These are phyloP conservation scores for Dendrocalamus sinicus DNA, from an alignment of 176 grass and related monocot genomes.

Conservation along the genomic window DNA sequence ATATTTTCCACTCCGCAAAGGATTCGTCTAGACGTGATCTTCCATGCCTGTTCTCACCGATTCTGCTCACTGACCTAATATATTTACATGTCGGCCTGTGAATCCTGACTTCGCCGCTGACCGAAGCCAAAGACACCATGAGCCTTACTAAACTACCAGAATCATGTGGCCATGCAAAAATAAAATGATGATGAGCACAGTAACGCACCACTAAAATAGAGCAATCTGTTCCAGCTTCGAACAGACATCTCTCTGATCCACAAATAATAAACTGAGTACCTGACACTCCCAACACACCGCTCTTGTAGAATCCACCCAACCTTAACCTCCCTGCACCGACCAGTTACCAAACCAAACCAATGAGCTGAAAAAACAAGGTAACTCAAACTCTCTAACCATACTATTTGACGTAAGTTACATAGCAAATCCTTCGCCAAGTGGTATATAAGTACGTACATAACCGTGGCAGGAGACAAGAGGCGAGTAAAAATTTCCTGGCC, in stretches of 20 bases:
- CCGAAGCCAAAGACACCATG: conserved; percentile 41
- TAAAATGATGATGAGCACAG: conserved; percentile 17
- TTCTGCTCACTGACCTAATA: background rate
- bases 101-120: background rate
- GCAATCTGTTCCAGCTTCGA: conserved; percentile 14
- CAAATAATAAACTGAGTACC: conserved; percentile 25
- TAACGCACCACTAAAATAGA: background rate
- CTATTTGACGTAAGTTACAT: background rate
- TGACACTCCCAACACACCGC: background rate
- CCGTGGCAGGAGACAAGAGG: conserved; percentile 33
- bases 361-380: background rate
- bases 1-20: background rate
- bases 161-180: conserved; percentile 35
- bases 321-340: conserved; percentile 32
- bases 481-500: conserved; percentile 13
- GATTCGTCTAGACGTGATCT: background rate
- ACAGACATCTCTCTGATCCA: conserved; percentile 47
- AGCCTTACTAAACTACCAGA: conserved; percentile 22
- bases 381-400: background rate
- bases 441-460: background rate
- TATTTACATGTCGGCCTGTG: background rate
- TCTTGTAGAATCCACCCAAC: conserved; percentile 26
- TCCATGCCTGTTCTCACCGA: background rate
- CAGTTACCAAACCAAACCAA: background rate
- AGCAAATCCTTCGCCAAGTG: background rate